Percentiles rank a stretch among this genome's conserved stretches.
Conservation (phyloP, 306 rosid genomes). For the Betula pendula region DNA sequence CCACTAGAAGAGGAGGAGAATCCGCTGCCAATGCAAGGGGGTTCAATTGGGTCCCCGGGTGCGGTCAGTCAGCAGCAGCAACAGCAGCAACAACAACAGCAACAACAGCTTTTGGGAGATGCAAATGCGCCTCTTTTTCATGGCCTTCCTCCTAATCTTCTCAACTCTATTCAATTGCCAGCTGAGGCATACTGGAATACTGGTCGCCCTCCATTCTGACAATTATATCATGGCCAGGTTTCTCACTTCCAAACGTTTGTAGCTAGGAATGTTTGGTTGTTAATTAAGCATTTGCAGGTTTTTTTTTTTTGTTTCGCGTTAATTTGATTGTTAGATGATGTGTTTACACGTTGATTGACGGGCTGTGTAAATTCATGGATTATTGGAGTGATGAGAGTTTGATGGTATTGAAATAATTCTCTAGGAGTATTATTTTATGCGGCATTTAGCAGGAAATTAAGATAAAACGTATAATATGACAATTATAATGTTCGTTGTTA, state of each 20-base stretch:
- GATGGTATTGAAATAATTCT: slow-evolving; percentile 10
- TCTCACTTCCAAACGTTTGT: slow-evolving; percentile 2
- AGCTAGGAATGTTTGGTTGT: slow-evolving; percentile 31
- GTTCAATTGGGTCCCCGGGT: slow-evolving; percentile 60
- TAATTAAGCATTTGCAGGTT: slow-evolving; percentile 21
- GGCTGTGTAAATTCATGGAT: slow-evolving; percentile 54
- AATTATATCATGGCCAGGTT: not conserved
- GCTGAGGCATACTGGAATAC: slow-evolving; percentile 71
- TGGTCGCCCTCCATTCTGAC: slow-evolving; percentile 77
- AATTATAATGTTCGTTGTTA: slow-evolving; percentile 1
- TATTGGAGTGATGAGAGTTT: slow-evolving; percentile 33
- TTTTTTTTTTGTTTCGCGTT: not conserved
- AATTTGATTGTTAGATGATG: slow-evolving; percentile 28
- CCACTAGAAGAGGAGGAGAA: slow-evolving; percentile 88
- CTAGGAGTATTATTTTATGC: slow-evolving; percentile 5
- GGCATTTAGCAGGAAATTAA: slow-evolving; percentile 5
- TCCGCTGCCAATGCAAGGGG: slow-evolving; percentile 50
- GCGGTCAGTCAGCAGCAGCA: slow-evolving; percentile 46
- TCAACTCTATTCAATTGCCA: slow-evolving; percentile 84
- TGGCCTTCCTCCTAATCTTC: slow-evolving; percentile 74
- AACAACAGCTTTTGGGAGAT: slow-evolving; percentile 55
- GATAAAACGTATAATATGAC: not conserved
- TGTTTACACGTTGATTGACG: slow-evolving; percentile 34
- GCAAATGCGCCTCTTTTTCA: slow-evolving; percentile 67
- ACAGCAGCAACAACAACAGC: slow-evolving; percentile 42